Conservation (phyloP, 2,329 filamentous ascomycete species). For the Gnomoniopsis sp. region DNA sequence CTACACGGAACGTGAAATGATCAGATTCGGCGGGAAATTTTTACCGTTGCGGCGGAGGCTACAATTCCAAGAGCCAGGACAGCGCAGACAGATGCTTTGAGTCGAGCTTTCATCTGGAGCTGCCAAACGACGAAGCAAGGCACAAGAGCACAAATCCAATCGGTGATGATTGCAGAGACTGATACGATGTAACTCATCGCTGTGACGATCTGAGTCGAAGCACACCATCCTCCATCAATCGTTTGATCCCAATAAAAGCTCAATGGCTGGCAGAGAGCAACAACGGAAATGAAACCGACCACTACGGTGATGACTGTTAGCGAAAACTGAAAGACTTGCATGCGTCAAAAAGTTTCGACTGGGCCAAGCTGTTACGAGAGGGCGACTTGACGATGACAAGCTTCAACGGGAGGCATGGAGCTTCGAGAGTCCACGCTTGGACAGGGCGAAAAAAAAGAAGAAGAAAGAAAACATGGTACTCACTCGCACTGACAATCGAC, state of each 20-base stretch:
- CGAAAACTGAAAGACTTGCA: neutral
- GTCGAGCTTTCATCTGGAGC: constrained; percentile 3
- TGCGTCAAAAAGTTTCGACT: too few species aligned
- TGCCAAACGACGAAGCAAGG: constrained; percentile 9
- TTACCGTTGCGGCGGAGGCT: constrained; percentile 5
- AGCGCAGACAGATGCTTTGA: constrained; percentile 5
- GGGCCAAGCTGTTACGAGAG: too few species aligned
- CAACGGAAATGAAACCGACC: constrained; percentile 5
- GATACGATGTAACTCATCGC: constrained; percentile 2
- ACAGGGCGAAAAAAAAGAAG: too few species aligned
- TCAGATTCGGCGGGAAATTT: neutral
- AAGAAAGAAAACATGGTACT: neutral
- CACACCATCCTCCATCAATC: constrained; percentile 5
- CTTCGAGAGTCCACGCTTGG: too few species aligned
- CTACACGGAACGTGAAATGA: neutral
- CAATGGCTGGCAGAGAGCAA: constrained; percentile 1
- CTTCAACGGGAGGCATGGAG: neutral
- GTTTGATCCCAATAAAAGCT: neutral
- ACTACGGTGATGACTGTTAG: neutral
- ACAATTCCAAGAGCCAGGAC: constrained; percentile 8
- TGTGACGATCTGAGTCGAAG: neutral
- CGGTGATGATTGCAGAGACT: neutral
- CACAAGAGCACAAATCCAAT: constrained; percentile 7
- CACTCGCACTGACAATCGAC: neutral
- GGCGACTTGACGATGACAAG: too few species aligned